Conservation (phyloP, 2,329 filamentous ascomycete species). For the Hysterium pulicare region DNA sequence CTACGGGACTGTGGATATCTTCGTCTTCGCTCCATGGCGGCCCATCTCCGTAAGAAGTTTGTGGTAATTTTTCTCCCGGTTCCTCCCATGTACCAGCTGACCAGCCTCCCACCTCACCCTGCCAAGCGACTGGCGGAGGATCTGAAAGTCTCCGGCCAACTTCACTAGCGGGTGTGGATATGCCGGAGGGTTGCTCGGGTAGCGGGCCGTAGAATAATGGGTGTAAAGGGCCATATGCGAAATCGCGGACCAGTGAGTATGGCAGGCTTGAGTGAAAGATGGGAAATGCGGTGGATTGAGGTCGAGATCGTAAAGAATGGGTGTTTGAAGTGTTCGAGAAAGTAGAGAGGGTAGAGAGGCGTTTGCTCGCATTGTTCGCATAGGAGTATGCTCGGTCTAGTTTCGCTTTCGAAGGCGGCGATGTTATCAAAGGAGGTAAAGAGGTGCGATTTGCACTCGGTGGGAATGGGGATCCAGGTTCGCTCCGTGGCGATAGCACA, state of each 20-base stretch:
- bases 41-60: slow-evolving; percentile 74
- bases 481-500: slow-evolving; percentile 33
- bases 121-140: slow-evolving; percentile 67
- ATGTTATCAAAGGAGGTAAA: slow-evolving; percentile 51
- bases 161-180: slow-evolving; percentile 83
- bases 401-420: slow-evolving; percentile 49
- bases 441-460: slow-evolving; percentile 38
- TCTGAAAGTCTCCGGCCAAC: slow-evolving; percentile 75
- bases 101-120: slow-evolving; percentile 60
- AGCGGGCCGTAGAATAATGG: slow-evolving; percentile 94
- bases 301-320: slow-evolving; percentile 63
- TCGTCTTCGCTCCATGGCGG: slow-evolving; percentile 95
- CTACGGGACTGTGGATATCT: slow-evolving; percentile 83
- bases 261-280: slow-evolving; percentile 79
- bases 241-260: slow-evolving; percentile 92
- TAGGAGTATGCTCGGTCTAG: slow-evolving; percentile 64
- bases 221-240: slow-evolving; percentile 80
- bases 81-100: slow-evolving; percentile 55
- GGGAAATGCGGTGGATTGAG: slow-evolving; percentile 76
- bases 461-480: slow-evolving; percentile 22
- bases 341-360: slow-evolving; percentile 65
- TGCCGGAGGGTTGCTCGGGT: slow-evolving; percentile 71
- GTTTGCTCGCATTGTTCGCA: slow-evolving; percentile 74
- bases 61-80: slow-evolving; percentile 67
- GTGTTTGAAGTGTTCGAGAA: slow-evolving; percentile 68